Base-by-base conservation (phyloP, 345 rosid genomes). In the Dimocarpus longan region DNA sequence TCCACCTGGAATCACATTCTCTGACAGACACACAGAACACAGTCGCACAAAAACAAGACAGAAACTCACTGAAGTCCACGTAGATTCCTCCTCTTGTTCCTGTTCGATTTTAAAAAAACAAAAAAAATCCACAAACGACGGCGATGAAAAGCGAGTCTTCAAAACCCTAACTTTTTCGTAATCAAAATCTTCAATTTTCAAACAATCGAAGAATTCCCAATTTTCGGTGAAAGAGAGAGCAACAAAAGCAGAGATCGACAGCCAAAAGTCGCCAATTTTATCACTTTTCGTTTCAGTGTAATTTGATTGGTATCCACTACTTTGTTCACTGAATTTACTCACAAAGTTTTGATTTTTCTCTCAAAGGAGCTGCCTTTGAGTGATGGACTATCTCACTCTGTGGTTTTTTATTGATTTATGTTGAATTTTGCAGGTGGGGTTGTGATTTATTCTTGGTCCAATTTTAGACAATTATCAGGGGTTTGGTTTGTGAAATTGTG, bases 341-440 rank as follows among this genome's bases (percentile, higher is more conserved):
- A 11, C 28, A 60, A 60, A n/a, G 9, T 8, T 22, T 60, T 5
- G 12, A 5, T 60, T 21, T 60, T 21, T 60, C 28, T 60, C 24
- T 60, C 26, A 21, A 19, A 28, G 40, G 28, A 28, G 48, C 48
- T 56, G 9, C 46, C 10, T 72, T 28, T 70, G 59, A 70, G 9
- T 44, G 19, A 69, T 22, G 46, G 37, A 52, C n/a, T 32, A 18
- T 68, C 43, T 44, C 75, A 42, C 37, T 43, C 65, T 21, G 9
- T 75, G 5, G 39, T 32, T 10, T 19, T 78, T 81, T 82, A 78
- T 82, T 71, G 67, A 71, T 64, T 82, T 71, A 10, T 71, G 65
- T 59, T 82, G 15, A 18, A 52, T 79, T 79, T 48, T 79, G 79
- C 88, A 85, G 90, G 87, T 39, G 42, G 59, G 37, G 76, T 15